phyloP scores from a whole-genome alignment of 495 filamentous ascomycete species.

The Alectoria sarmentosa region DNA sequence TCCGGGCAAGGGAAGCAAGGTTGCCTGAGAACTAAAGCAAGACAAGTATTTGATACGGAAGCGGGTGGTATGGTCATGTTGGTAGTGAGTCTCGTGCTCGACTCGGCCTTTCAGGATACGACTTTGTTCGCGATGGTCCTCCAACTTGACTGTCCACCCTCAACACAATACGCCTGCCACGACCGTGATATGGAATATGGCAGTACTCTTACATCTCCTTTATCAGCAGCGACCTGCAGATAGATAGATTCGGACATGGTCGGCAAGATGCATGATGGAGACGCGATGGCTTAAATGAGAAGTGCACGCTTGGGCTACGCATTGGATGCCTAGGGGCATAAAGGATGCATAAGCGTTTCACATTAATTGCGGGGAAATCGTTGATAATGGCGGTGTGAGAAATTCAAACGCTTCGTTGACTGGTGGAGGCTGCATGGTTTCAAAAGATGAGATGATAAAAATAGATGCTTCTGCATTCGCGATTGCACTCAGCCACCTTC shows the following conservation, averaged over 20 bases:
- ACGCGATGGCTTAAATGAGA: conserved; percentile 7
- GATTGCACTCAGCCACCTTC: conserved; percentile 17
- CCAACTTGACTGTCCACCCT: background rate
- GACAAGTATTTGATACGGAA: background rate
- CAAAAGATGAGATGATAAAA: conserved; percentile 9
- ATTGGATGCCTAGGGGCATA: background rate
- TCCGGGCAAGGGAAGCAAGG: conserved; percentile 39
- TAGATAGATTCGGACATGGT: background rate
- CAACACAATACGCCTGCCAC: background rate
- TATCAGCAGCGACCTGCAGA: background rate
- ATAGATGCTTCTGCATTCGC: conserved; percentile 17
- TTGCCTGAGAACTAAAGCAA: conserved; percentile 20
- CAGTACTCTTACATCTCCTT: background rate
- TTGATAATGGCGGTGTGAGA: conserved; percentile 14
- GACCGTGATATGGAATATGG: background rate
- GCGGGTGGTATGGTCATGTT: background rate
- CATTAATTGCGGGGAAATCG: conserved; percentile 3
- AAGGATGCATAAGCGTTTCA: conserved; percentile 10
- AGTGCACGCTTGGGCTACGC: conserved; percentile 11
- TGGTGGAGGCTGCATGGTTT: conserved; percentile 1
- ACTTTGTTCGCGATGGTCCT: background rate
- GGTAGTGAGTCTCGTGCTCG: background rate
- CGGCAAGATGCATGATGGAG: conserved; percentile 4
- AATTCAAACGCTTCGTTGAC: background rate
- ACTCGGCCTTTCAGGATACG: background rate